These are phyloP conservation scores for Hapsidospora chrysogenum DNA, from an alignment of 495 filamentous ascomycete species.

Conservation along the genomic window DNA sequence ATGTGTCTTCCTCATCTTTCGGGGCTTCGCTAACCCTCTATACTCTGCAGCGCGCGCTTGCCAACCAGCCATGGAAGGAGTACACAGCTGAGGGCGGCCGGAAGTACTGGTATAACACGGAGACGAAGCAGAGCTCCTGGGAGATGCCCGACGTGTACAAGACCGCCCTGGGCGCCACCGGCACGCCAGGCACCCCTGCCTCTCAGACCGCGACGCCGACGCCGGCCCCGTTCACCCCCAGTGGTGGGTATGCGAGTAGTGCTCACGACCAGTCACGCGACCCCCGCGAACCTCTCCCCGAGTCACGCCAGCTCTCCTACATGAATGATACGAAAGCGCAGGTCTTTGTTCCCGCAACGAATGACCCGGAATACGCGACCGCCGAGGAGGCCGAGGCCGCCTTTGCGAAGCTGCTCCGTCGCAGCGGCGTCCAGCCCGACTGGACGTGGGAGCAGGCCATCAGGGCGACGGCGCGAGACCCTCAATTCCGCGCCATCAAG, in stretches of 20 bases:
- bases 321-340: conserved; percentile 47
- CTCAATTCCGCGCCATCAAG: conserved; percentile 84
- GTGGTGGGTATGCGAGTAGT: conserved; percentile 9
- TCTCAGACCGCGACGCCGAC: not conserved
- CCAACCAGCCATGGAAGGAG: conserved; percentile 83
- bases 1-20: not conserved
- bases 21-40: conserved; percentile 4
- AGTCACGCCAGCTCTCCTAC: conserved; percentile 53
- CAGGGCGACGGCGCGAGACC: conserved; percentile 77
- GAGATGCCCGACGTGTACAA: conserved; percentile 81
- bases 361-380: conserved; percentile 70
- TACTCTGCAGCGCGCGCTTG: conserved; percentile 49
- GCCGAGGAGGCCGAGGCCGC: conserved; percentile 87
- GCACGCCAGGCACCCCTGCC: conserved; percentile 32
- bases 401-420: conserved; percentile 79
- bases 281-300: conserved; percentile 36
- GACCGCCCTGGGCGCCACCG: conserved; percentile 38
- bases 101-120: conserved; percentile 88
- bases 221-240: not conserved
- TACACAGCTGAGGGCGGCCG: conserved; percentile 71
- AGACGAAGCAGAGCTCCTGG: conserved; percentile 88
- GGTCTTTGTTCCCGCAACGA: conserved; percentile 42
- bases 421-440: conserved; percentile 70
- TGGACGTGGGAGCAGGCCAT: conserved; percentile 90
- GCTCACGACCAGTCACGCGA: conserved; percentile 18